Evolutionary conservation across 139 green algal species (phyloP).

Genomic region (Chlorella sp.): DNA sequence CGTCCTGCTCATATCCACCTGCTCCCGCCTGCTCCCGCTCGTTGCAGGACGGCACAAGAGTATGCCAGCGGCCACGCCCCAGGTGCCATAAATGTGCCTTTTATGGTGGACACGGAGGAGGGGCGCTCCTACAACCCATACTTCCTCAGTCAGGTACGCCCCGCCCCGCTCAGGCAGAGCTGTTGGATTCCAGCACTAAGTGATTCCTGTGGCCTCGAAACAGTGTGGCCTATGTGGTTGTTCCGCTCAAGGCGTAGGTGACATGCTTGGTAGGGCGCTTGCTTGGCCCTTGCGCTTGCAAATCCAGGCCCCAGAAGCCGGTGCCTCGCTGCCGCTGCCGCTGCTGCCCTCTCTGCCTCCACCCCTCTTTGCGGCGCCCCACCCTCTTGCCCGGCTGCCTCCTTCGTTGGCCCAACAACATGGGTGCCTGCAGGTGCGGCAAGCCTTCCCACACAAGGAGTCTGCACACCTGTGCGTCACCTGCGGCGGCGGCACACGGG

Average conservation of each 20-base stretch:
- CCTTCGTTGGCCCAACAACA: too few relatives aligned
- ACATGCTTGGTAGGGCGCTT: too few relatives aligned
- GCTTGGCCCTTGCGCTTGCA: background rate
- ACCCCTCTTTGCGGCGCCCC: background rate
- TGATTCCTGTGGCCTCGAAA: too few relatives aligned
- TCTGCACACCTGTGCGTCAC: background rate
- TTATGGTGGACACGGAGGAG: constrained; percentile 3
- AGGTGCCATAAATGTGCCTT: constrained; percentile 23
- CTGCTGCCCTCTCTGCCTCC: background rate
- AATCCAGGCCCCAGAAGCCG: too few relatives aligned
- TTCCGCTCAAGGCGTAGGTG: too few relatives aligned
- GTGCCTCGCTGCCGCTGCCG: background rate
- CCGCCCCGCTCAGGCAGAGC: too few relatives aligned
- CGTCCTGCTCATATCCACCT: background rate
- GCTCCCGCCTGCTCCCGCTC: too few relatives aligned
- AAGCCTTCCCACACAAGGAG: background rate
- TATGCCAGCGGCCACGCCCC: constrained; percentile 18
- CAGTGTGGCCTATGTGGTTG: too few relatives aligned
- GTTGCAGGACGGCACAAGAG: constrained; percentile 34
- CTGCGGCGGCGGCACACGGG: constrained; percentile 16
- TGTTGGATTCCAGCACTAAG: too few relatives aligned
- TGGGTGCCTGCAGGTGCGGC: background rate
- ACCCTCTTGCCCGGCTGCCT: background rate
- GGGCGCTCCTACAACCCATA: constrained; percentile 1
- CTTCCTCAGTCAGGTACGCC: constrained; percentile 1